Percentiles rank a stretch among this genome's conserved stretches.
Conservation (phyloP, 768 basidiomycete genomes). For the Rhodosporidiobolus odoratus region DNA sequence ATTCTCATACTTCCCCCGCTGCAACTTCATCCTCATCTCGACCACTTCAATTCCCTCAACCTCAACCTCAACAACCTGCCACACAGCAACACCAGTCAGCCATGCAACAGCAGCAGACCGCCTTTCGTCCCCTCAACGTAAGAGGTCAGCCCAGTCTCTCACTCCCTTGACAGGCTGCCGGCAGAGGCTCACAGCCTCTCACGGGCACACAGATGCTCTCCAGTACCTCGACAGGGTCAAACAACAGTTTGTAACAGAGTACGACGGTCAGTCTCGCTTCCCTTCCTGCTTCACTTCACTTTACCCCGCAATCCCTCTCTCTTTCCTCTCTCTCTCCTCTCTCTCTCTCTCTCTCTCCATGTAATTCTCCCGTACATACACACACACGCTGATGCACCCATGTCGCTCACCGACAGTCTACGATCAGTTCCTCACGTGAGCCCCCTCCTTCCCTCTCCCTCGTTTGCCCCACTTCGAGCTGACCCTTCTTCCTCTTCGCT, state of each 20-base stretch:
- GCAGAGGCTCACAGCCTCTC: neutral
- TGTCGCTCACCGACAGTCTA: slow-evolving; percentile 15
- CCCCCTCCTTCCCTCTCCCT: neutral
- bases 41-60: no score
- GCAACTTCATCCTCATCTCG: neutral
- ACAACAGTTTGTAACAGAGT: slow-evolving; percentile 42
- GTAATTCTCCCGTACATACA: no score
- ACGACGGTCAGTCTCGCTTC: slow-evolving; percentile 25
- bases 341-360: neutral
- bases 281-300: neutral
- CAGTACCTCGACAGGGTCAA: slow-evolving; percentile 45
- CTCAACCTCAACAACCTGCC: slow-evolving; percentile 5
- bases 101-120: slow-evolving; percentile 3
- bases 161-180: no score
- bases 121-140: slow-evolving; percentile 35
- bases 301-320: neutral
- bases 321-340: neutral
- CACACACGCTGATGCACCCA: no score
- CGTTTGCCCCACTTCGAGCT: slow-evolving; percentile 48
- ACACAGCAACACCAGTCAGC: slow-evolving; percentile 6
- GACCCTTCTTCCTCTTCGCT: slow-evolving; percentile 41
- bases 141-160: slow-evolving; percentile 10
- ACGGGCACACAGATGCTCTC: slow-evolving; percentile 40
- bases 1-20: neutral
- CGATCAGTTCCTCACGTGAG: slow-evolving; percentile 38